These are phyloP conservation scores for Lactarius sp. DNA, from an alignment of 768 basidiomycete genomes.

Conservation along the genomic window DNA sequence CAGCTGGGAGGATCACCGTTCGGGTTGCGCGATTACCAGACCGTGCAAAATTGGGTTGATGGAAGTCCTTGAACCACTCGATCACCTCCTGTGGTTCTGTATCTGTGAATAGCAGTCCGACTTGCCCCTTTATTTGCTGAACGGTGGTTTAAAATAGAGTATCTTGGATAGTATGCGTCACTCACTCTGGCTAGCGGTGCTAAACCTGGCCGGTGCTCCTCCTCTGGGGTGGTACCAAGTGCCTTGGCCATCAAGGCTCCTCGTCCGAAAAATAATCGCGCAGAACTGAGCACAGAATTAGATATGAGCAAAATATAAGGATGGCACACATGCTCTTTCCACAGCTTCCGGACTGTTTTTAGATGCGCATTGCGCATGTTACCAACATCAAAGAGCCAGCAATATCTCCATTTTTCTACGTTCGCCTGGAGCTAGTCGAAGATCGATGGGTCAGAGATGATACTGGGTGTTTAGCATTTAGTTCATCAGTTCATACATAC, in stretches of 20 bases:
- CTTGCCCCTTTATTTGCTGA: constrained; percentile 91
- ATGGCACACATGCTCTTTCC: constrained; percentile 71
- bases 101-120: constrained; percentile 90
- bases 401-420: constrained; percentile 87
- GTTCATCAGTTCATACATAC: constrained; percentile 40
- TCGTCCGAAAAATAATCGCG: constrained; percentile 85
- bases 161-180: constrained; percentile 9
- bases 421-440: constrained; percentile 65
- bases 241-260: constrained; percentile 94
- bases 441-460: constrained; percentile 3
- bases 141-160: neutral
- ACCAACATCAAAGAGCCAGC: constrained; percentile 94
- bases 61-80: constrained; percentile 92
- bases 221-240: constrained; percentile 79
- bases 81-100: constrained; percentile 84
- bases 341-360: constrained; percentile 87
- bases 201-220: constrained; percentile 77
- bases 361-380: constrained; percentile 93
- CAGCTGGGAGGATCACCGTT: constrained; percentile 71
- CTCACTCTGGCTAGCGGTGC: constrained; percentile 73
- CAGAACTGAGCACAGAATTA: constrained; percentile 49
- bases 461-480: neutral
- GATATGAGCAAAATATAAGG: neutral
- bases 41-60: constrained; percentile 87
- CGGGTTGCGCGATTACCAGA: constrained; percentile 74